These are phyloP conservation scores for Fusarium camptoceras DNA, from an alignment of 2,329 filamentous ascomycete species.

Conservation along the genomic window DNA sequence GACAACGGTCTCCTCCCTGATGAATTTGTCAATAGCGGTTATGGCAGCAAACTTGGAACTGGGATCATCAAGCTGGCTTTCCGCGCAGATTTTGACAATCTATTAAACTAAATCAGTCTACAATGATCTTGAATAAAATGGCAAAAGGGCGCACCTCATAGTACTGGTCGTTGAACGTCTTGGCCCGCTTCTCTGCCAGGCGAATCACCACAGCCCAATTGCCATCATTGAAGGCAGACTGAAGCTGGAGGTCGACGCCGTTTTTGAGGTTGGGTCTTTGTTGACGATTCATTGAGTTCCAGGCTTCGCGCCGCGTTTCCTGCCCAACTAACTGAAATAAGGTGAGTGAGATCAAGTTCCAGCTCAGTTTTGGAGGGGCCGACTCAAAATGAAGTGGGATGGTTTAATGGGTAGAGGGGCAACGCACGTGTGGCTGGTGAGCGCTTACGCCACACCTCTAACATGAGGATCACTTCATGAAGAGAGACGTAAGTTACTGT, in stretches of 20 bases:
- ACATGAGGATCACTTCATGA: not conserved
- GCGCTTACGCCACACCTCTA: constrained; percentile 13
- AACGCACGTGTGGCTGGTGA: constrained; percentile 19
- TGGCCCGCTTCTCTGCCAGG: constrained; percentile 64
- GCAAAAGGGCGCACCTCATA: constrained; percentile 58
- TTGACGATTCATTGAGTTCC: constrained; percentile 50
- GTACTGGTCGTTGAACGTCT: constrained; percentile 64
- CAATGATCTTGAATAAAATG: not conserved
- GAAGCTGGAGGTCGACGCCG: constrained; percentile 65
- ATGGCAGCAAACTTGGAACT: constrained; percentile 59
- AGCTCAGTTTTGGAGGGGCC: constrained; percentile 35
- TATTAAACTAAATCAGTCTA: constrained; percentile 40
- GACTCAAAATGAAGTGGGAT: constrained; percentile 41
- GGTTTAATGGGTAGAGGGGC: constrained; percentile 27
- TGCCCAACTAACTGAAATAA: constrained; percentile 20
- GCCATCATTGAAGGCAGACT: constrained; percentile 65
- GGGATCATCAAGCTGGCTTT: constrained; percentile 64
- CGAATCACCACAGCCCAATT: constrained; percentile 65
- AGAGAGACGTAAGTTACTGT: not conserved
- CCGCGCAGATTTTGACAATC: constrained; percentile 62
- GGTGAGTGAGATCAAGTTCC: constrained; percentile 33
- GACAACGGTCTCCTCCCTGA: constrained; percentile 59
- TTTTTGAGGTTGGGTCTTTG: constrained; percentile 57
- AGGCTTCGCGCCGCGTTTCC: constrained; percentile 17
- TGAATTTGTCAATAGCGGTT: constrained; percentile 58